phyloP scores from a whole-genome alignment of 306 rosid genomes.

The Vigna mungo region DNA sequence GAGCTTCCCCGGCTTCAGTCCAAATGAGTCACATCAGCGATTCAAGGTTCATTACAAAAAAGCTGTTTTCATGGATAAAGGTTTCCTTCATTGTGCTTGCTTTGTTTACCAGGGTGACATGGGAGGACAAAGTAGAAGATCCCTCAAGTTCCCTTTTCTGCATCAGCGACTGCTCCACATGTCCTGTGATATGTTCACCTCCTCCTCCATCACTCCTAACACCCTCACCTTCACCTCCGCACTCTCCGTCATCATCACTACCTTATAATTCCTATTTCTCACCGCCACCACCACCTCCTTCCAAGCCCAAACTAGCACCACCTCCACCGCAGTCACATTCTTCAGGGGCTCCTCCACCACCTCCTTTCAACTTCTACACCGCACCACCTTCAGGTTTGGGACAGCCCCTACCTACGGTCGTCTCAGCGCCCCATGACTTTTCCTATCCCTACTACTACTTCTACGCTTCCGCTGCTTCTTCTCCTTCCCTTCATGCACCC shows the following conservation, averaged over 20 bases:
- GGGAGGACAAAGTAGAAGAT: conserved; percentile 40
- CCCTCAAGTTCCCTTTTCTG: conserved; percentile 53
- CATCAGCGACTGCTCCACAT: conserved; percentile 71
- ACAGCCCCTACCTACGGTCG: conserved; percentile 51
- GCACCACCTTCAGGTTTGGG: conserved; percentile 55
- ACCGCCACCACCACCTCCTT: conserved; percentile 34
- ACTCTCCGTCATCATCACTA: conserved; percentile 37
- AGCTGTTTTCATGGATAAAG: conserved; percentile 43
- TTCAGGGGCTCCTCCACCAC: conserved; percentile 56
- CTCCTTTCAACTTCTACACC: conserved; percentile 49
- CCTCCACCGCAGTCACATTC: conserved; percentile 47
- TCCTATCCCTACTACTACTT: conserved; percentile 69
- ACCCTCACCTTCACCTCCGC: conserved; percentile 24
- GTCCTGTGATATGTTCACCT: conserved; percentile 76
- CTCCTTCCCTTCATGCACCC: conserved; percentile 39
- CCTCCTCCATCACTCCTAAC: conserved; percentile 53
- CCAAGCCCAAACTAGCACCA: not conserved
- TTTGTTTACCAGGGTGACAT: conserved; percentile 42
- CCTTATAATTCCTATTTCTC: conserved; percentile 3
- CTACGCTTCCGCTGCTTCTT: conserved; percentile 60
- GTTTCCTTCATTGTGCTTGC: conserved; percentile 44
- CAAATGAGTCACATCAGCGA: conserved; percentile 45
- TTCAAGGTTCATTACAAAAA: conserved; percentile 12
- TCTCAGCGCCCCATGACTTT: conserved; percentile 55
- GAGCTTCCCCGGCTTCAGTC: conserved; percentile 30